A percentile compares a stretch with the other conserved stretches of the same genome.
phyloP scores from a whole-genome alignment of 257 asterid genomes.

The Capsicum pubescens region DNA sequence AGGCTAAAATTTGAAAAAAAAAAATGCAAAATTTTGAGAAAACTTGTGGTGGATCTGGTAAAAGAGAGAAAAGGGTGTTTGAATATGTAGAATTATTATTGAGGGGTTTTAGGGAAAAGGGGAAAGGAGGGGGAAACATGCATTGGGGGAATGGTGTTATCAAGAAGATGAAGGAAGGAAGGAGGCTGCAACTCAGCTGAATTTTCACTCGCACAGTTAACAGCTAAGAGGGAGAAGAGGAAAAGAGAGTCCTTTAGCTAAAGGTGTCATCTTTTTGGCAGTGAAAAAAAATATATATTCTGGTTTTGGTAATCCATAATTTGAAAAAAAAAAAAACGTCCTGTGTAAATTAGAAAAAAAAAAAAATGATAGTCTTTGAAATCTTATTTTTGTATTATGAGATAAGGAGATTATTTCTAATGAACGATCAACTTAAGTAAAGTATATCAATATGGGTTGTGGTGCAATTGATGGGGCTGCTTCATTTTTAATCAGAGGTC shows the following conservation, averaged over 20 bases:
- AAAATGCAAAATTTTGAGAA: not conserved
- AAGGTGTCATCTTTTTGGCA: not conserved
- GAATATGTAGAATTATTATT: not conserved
- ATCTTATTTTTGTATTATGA: too few species aligned
- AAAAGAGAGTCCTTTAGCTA: not conserved
- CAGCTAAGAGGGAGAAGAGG: not conserved
- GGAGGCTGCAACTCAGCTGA: not conserved
- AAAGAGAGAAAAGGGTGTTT: not conserved
- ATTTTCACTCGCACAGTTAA: not conserved
- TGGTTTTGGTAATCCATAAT: not conserved
- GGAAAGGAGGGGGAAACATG: not conserved
- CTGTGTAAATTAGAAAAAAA: too few species aligned
- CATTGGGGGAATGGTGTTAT: not conserved
- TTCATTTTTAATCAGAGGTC: too few species aligned
- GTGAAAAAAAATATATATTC: not conserved
- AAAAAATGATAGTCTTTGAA: too few species aligned
- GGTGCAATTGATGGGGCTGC: too few species aligned
- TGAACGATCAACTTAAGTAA: too few species aligned
- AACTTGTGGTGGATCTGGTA: constrained; percentile 11
- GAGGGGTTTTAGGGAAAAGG: not conserved
- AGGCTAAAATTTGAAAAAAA: not conserved
- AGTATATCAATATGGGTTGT: too few species aligned
- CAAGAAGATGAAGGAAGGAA: not conserved
- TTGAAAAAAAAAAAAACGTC: too few species aligned
- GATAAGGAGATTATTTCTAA: too few species aligned